These are phyloP conservation scores for Aspergillus aculeatus DNA, from an alignment of 2,329 filamentous ascomycete genomes.

Conservation along the genomic window DNA sequence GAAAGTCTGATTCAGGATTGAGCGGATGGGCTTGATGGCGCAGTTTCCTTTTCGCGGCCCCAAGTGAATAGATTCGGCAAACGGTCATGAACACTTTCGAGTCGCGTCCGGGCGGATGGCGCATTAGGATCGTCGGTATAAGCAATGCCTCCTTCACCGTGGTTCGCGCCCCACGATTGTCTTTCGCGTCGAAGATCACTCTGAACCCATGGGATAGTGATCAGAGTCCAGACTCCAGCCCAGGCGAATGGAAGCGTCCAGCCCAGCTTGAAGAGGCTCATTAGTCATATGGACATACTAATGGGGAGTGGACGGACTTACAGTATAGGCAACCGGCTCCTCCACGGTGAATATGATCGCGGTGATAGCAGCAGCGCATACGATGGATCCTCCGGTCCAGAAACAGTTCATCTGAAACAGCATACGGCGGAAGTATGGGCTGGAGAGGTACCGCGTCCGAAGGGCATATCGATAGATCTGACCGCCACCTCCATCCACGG, in stretches of 20 bases:
- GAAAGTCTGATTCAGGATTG: not conserved
- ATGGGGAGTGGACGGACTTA: slow-evolving; percentile 21
- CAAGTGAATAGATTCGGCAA: slow-evolving; percentile 30
- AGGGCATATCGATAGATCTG: slow-evolving; percentile 54
- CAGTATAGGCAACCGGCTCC: slow-evolving; percentile 50
- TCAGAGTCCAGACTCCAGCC: slow-evolving; percentile 48
- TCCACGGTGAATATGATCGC: slow-evolving; percentile 51
- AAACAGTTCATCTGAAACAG: slow-evolving; percentile 57
- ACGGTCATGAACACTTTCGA: slow-evolving; percentile 36
- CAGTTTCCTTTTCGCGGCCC: slow-evolving; percentile 27
- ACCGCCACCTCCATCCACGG: slow-evolving; percentile 64
- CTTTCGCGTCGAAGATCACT: slow-evolving; percentile 47
- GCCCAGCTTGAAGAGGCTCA: slow-evolving; percentile 13
- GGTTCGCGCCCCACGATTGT: slow-evolving; percentile 40
- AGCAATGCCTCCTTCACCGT: slow-evolving; percentile 34
- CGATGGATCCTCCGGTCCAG: slow-evolving; percentile 55
- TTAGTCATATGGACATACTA: slow-evolving; percentile 2
- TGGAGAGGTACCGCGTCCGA: slow-evolving; percentile 53
- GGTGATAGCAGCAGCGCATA: slow-evolving; percentile 48
- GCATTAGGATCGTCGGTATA: slow-evolving; percentile 40
- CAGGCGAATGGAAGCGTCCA: slow-evolving; percentile 24
- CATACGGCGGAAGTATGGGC: slow-evolving; percentile 55
- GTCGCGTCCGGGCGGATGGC: slow-evolving; percentile 37
- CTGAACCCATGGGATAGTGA: slow-evolving; percentile 49
- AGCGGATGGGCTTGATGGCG: slow-evolving; percentile 25